These are phyloP conservation scores for Glebionis coronaria DNA, from an alignment of 129 eudicot species.

Conservation along the genomic window DNA sequence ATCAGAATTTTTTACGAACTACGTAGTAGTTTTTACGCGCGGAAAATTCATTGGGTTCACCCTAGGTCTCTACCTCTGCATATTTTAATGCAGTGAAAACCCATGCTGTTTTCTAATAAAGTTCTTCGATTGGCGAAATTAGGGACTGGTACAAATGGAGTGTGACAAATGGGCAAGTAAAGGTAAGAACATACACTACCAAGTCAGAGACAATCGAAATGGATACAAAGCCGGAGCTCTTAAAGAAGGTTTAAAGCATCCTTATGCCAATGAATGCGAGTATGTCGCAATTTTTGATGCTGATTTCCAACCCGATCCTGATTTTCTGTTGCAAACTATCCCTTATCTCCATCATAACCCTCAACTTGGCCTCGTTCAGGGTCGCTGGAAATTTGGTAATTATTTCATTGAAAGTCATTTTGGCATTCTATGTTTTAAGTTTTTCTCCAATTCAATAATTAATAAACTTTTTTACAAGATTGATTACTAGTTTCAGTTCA, in stretches of 20 bases:
- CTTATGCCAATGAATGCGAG: slow-evolving; percentile 57
- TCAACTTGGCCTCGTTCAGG: slow-evolving; percentile 65
- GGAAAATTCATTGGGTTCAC: too few relatives aligned
- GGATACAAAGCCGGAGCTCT: slow-evolving; percentile 86
- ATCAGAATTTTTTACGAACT: too few relatives aligned
- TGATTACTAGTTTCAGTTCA: too few relatives aligned
- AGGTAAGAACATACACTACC: slow-evolving; percentile 65
- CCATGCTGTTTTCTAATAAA: too few relatives aligned
- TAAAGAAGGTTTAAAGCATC: slow-evolving; percentile 56
- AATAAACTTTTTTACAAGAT: too few relatives aligned
- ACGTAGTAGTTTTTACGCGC: too few relatives aligned
- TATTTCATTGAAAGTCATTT: background rate
- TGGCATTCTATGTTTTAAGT: too few relatives aligned
- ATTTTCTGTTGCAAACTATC: slow-evolving; percentile 58
- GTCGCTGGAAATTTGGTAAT: slow-evolving; percentile 75
- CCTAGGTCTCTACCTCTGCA: too few relatives aligned
- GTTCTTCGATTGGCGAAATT: background rate
- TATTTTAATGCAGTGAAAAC: too few relatives aligned
- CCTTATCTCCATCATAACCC: slow-evolving; percentile 72
- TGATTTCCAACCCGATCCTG: slow-evolving; percentile 80
- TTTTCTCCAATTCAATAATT: background rate
- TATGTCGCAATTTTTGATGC: slow-evolving; percentile 80
- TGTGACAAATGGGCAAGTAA: slow-evolving; percentile 71
- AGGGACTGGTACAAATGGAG: slow-evolving; percentile 68
- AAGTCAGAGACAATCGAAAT: slow-evolving; percentile 60